Percentiles rank a stretch among this genome's conserved stretches.
Evolutionary conservation across 768 basidiomycete genomes (phyloP).

Genomic region (Boletus barrowsii): DNA sequence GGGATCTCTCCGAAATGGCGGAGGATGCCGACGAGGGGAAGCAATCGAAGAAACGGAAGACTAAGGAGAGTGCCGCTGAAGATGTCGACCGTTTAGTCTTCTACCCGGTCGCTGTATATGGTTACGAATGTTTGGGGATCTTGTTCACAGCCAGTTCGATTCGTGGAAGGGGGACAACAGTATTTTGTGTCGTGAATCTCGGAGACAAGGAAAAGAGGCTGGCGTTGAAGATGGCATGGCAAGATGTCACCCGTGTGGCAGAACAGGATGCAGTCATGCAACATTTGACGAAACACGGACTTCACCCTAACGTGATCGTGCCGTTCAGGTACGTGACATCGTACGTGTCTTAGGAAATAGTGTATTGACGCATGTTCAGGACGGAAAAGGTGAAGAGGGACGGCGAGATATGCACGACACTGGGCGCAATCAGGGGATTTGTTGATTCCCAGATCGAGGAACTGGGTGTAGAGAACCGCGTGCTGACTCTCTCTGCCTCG

Average conservation of each 20-base stretch:
- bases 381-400: not conserved
- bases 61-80: too few relatives aligned
- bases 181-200: conserved; percentile 1
- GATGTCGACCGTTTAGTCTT: too few relatives aligned
- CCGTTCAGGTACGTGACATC: not conserved
- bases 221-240: not conserved
- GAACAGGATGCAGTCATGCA: not conserved
- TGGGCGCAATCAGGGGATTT: not conserved
- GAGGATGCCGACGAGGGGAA: not conserved
- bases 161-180: conserved; percentile 10
- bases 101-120: too few relatives aligned
- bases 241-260: not conserved
- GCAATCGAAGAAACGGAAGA: too few relatives aligned
- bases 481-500: not conserved
- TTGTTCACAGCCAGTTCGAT: conserved; percentile 5
- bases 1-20: not conserved
- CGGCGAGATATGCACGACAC: not conserved
- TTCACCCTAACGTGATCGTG: not conserved
- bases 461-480: not conserved
- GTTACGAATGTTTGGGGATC: not conserved
- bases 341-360: not conserved
- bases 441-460: not conserved
- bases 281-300: not conserved
- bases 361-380: not conserved
- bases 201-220: not conserved